Evolutionary conservation across 345 rosid species (phyloP).

Genomic region (Conringia planisiliqua): DNA sequence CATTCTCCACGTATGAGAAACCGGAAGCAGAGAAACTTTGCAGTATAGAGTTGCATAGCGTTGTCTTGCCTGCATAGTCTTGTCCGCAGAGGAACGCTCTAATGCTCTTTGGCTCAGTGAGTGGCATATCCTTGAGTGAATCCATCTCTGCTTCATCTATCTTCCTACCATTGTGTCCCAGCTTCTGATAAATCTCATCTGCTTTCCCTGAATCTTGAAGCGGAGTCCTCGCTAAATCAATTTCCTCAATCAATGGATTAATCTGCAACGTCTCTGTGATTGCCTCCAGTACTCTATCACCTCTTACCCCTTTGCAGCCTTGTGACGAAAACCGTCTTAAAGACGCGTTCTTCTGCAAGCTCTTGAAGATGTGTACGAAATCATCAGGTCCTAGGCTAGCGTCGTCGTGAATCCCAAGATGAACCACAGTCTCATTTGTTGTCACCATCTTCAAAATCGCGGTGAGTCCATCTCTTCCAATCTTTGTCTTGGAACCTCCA

Average conservation of each 20-base stretch:
- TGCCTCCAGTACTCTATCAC: constrained; percentile 57
- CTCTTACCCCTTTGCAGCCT: constrained; percentile 86
- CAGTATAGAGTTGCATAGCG: constrained; percentile 68
- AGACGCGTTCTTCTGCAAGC: constrained; percentile 72
- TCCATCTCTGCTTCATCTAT: constrained; percentile 55
- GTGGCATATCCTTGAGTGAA: constrained; percentile 81
- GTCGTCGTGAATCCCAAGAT: constrained; percentile 68
- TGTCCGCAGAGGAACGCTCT: constrained; percentile 93
- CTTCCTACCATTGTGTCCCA: constrained; percentile 66
- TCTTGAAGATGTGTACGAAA: constrained; percentile 59
- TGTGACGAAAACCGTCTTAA: constrained; percentile 68
- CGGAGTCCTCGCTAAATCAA: constrained; percentile 79
- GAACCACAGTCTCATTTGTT: constrained; percentile 63
- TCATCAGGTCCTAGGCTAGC: constrained; percentile 74
- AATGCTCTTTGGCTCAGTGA: constrained; percentile 74
- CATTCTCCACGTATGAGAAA: constrained; percentile 74
- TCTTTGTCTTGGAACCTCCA: constrained; percentile 65
- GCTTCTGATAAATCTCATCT: constrained; percentile 63
- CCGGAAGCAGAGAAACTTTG: constrained; percentile 66
- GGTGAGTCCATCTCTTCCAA: constrained; percentile 76
- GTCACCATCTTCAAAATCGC: constrained; percentile 76
- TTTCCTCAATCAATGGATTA: constrained; percentile 84
- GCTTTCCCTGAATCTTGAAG: constrained; percentile 67
- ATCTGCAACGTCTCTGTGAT: constrained; percentile 76
- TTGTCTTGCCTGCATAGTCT: constrained; percentile 87